Evolutionary conservation across 2,329 filamentous ascomycete species (phyloP), one percentile per base, ranked within the genome.

Genomic region (Colletotrichum ledebouriae): DNA sequence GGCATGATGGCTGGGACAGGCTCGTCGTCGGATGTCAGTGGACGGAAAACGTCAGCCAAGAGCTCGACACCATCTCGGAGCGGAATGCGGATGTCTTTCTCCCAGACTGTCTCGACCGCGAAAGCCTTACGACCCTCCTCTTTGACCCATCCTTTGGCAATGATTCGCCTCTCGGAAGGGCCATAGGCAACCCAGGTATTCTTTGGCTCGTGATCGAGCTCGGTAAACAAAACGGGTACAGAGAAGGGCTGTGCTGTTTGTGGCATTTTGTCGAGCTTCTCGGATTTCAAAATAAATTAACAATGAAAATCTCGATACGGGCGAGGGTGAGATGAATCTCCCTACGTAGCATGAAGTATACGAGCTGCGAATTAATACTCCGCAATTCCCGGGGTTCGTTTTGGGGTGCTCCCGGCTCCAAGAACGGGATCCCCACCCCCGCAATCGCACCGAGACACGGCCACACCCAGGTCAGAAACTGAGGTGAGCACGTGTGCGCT

Each of bases 41-140:
- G 82, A 13, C 82, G 76, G 71, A 82, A 85, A 34, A 84, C 76
- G 56, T 84, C 83, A 5, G 75, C 75, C 69, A 82, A 83, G 0
- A 84, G 73, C 1, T 73, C 73, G 17, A 69, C 73, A 22, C 83
- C 82, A 67, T 84, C 81, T 50, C 81, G 76, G 2, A 81, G 75
- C 12, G 62, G 41, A n/a, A 65, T 80, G 39, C 78, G 77, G 37
- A 83, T 77, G 71, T 84, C 82, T 59, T 83, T 80, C 7, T 84
- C 79, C n/a, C 82, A 73, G 2, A 73, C 73, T 44, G 84, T 83
- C 44, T 56, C 37, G 53, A 56, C 37, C 2, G 33, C 33, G 3
- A 56, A 56, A 42, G 53, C 13, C 53, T 22, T 56, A 15, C 53
- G 53, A n/a, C 22, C 46, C 1, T 49, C 46, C 6, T 49, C 46